Evolutionary conservation across 352 stramenopile genomes (phyloP).

Genomic region (Stephanocyclus meneghinianus): DNA sequence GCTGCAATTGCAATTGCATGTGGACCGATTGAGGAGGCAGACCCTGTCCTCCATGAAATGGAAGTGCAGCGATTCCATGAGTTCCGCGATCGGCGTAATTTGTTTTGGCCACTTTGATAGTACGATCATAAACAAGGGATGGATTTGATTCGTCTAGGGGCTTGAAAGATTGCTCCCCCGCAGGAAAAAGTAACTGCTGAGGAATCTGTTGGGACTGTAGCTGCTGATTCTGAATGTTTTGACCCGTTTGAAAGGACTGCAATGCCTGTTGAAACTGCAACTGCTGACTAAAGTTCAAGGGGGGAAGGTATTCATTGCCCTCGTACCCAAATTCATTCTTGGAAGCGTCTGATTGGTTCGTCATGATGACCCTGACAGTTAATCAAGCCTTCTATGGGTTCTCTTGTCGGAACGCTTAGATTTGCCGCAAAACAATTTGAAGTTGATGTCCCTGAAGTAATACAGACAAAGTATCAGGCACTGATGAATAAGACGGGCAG

Average conservation of each 20-base stretch:
- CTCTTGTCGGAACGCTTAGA: no score
- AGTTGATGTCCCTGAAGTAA: no score
- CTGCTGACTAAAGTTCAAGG: conserved; percentile 6
- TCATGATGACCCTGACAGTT: neutral
- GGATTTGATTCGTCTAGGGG: conserved; percentile 27
- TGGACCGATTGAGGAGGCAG: neutral
- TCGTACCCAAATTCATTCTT: neutral
- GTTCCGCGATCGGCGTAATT: conserved; percentile 55
- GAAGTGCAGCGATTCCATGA: conserved; percentile 37
- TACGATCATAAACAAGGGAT: conserved; percentile 49
- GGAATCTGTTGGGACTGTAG: neutral
- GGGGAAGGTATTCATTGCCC: neutral
- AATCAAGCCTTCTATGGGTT: neutral
- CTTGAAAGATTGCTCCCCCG: neutral
- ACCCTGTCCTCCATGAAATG: conserved; percentile 6
- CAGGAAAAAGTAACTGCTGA: neutral
- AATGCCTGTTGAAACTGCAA: neutral
- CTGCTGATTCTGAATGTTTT: neutral
- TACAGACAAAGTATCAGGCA: no score
- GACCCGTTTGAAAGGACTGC: neutral
- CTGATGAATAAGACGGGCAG: no score
- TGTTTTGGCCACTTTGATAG: conserved; percentile 62
- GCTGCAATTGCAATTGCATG: conserved; percentile 33
- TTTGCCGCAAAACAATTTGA: no score
- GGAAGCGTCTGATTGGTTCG: neutral